Evolutionary conservation across 495 filamentous ascomycete species (phyloP).

Genomic region (Penicillium silybi): DNA sequence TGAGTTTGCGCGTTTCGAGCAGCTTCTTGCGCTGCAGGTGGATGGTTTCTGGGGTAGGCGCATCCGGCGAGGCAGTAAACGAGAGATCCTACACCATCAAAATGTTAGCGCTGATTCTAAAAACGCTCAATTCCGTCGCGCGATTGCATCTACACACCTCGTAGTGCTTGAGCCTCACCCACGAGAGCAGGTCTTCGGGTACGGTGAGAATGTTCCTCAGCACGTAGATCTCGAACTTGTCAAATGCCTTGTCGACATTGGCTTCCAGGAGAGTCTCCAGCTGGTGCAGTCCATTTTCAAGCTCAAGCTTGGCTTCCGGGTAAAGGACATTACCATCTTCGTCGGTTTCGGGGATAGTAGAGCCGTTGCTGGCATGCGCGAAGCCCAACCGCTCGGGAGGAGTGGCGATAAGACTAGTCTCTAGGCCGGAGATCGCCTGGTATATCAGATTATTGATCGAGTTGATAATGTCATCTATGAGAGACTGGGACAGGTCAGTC

Average conservation of each 20-base stretch:
- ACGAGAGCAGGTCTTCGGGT: conserved; percentile 64
- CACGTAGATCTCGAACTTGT: conserved; percentile 77
- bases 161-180: conserved; percentile 83
- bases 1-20: conserved; percentile 75
- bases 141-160: conserved; percentile 48
- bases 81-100: conserved; percentile 29
- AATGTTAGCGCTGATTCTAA: not conserved
- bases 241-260: conserved; percentile 74
- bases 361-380: conserved; percentile 36
- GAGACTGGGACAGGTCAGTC: conserved; percentile 53
- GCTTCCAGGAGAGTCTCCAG: conserved; percentile 89
- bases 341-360: conserved; percentile 49
- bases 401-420: conserved; percentile 69
- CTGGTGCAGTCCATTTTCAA: conserved; percentile 87
- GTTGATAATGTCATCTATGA: conserved; percentile 98
- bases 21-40: conserved; percentile 69
- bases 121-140: not conserved
- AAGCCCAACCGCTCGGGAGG: conserved; percentile 77
- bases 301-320: conserved; percentile 66
- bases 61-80: conserved; percentile 29
- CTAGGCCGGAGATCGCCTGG: conserved; percentile 76
- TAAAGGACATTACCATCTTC: conserved; percentile 51
- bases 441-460: conserved; percentile 86
- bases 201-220: conserved; percentile 85
- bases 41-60: conserved; percentile 61